A percentile compares a stretch with the other conserved stretches of the same genome.
These are phyloP conservation scores for Boletus subparvulus DNA, from an alignment of 768 basidiomycete genomes.

Conservation along the genomic window DNA sequence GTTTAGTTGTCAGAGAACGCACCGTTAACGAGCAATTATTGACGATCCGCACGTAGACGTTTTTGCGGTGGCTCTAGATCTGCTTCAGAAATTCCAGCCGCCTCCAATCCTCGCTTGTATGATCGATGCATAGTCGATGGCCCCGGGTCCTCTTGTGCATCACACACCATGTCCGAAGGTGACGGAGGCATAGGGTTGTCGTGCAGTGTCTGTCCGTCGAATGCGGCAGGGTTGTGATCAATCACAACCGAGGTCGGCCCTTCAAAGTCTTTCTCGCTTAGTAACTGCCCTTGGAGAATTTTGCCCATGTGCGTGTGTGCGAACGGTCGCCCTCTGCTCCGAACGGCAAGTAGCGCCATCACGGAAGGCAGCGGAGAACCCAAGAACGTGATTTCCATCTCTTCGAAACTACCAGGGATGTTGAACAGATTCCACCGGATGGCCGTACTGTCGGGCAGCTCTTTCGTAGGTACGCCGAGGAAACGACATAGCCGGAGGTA, in stretches of 20 bases:
- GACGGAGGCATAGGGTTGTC: too few species aligned
- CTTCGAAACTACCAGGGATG: background rate
- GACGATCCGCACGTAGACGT: background rate
- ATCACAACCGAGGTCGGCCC: background rate
- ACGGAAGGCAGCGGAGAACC: background rate
- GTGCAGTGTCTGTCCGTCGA: background rate
- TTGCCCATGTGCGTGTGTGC: background rate
- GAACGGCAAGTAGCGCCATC: background rate
- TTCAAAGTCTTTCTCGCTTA: background rate
- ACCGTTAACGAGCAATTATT: background rate
- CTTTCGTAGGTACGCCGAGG: constrained; percentile 22
- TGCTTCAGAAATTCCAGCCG: background rate
- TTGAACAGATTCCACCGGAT: background rate
- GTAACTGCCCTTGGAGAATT: background rate
- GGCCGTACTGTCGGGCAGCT: background rate
- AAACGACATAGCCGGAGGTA: constrained; percentile 25
- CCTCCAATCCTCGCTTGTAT: background rate
- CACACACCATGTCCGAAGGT: too few species aligned
- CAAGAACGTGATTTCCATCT: background rate
- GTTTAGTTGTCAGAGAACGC: background rate
- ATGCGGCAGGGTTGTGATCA: too few species aligned
- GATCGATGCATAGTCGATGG: too few species aligned
- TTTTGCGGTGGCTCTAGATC: background rate
- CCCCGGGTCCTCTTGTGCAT: background rate
- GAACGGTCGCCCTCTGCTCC: background rate